Evolutionary conservation across 495 filamentous ascomycete species (phyloP), one percentile per base, ranked within the genome.

Genomic region (Pyrenula aspistea): DNA sequence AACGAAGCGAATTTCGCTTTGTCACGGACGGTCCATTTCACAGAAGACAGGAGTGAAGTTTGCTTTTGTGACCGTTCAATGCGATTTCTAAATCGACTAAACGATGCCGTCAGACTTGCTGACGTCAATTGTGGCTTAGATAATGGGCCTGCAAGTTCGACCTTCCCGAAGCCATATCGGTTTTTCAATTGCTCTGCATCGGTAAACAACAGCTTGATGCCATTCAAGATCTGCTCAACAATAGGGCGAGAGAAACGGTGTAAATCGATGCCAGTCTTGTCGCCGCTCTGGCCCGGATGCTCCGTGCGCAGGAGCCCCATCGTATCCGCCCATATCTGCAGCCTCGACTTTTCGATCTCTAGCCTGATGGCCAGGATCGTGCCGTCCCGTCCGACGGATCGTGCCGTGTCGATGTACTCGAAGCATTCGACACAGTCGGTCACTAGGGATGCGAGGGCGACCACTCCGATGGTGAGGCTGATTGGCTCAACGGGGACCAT

Each of bases 301-400:
- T n/a, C n/a, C n/a, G 49, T 25, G 22, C 20, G 12, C 3, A 62
- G 47, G 2, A 63, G 19, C 8, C 56, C 54, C 22, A 63, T 23
- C 15, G 31, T 19, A 25, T 65, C 53, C 15, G 61, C 61, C 63
- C 63, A 65, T n/a, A 59, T 42, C 20, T 58, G 56, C 2, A 65
- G 51, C 2, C 56, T 24, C 10, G 58, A 49, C 53, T 61, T 63
- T 12, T 61, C 58, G 12, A 65, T 20, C 42, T 57, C 55, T 2
- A 63, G 56, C 25, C 61, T 61, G 4, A 59, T 56, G n/a, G 57
- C 20, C 8, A 56, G 31, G 42, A 59, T 53, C 25, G 61, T 56
- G 50, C 56, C 53, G n/a, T 65, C 63, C 22, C 53, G 49, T 10
- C 57, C 61, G 20, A 51, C 25, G 11, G 22, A 12, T 31, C 57